These are phyloP conservation scores for Fraxinus velutina DNA, from an alignment of 305 asterid genomes.

Conservation along the genomic window DNA sequence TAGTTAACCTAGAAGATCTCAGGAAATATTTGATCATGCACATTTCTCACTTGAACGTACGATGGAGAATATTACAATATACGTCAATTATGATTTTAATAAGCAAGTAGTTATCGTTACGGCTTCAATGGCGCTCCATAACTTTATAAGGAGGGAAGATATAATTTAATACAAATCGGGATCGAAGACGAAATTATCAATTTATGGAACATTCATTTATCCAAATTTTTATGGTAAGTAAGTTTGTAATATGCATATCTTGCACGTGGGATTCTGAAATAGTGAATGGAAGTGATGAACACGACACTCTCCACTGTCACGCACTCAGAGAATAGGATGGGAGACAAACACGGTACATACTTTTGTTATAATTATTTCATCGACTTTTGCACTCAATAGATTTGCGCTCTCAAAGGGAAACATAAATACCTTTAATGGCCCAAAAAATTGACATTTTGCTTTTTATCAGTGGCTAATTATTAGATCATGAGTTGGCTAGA, in stretches of 20 bases:
- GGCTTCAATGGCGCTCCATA: too few relatives aligned
- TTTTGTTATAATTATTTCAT: not conserved
- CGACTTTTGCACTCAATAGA: constrained; percentile 1
- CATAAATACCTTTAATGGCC: not conserved
- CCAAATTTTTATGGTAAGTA: too few relatives aligned
- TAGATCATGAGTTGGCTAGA: not conserved
- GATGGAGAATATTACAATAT: too few relatives aligned
- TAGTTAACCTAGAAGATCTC: too few relatives aligned
- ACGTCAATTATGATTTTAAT: too few relatives aligned
- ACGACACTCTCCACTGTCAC: not conserved
- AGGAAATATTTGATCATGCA: too few relatives aligned
- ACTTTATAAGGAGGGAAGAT: too few relatives aligned
- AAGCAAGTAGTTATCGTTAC: too few relatives aligned
- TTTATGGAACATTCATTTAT: too few relatives aligned
- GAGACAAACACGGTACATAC: not conserved
- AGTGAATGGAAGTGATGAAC: not conserved
- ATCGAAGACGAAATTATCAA: too few relatives aligned
- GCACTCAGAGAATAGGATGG: not conserved
- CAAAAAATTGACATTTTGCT: not conserved
- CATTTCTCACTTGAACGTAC: too few relatives aligned
- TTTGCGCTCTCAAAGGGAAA: constrained; percentile 10
- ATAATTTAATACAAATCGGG: too few relatives aligned
- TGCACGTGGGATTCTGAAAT: not conserved
- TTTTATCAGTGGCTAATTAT: not conserved
- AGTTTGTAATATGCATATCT: not conserved